Base-by-base conservation (phyloP, 2,329 filamentous ascomycete species). In the Aspergillus ustus region DNA sequence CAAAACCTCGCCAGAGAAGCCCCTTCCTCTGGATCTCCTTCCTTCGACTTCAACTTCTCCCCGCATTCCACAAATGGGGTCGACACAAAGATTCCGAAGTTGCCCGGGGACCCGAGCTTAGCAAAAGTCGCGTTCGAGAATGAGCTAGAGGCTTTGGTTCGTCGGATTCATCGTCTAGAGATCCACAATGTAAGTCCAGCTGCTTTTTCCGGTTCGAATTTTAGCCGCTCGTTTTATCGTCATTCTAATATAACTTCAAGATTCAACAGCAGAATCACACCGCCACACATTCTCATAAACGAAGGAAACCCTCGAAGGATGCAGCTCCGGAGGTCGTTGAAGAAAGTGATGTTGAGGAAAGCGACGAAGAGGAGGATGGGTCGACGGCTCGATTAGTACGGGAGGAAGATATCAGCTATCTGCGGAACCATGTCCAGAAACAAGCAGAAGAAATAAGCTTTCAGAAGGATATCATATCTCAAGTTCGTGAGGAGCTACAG, bases 391-490 rank as follows among this genome's bases (percentile, higher is more conserved):
- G 70, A 75, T 72, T 82, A 78, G 81, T 86, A 71, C 85, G 91
- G 69, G 90, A 93, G 73, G 90, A 94, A 79, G 91, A 94, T 75
- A 89, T 96, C 70, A 89, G 90, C 77, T 91, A 91, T 66, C 84
- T 97, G 68, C 90, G 91, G 71, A 93, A 97, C 71, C 92, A 97
- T 78, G 90, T 98, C 66, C 91, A 96, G 74, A 92, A 93, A 75
- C 93, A 98, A 81, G 93, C 93, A 60, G 93, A 96, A 77, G 88
- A 96, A 74, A 93, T 97, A 70, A 89, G 92, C 77, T 91, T 86
- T 70, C 93, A 97, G 77, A 91, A 91, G 70, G 88, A 93, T 69
- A 91, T 95, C 78, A 90, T 97, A 66, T 89, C 90, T 63, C 90
- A 89, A 72, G 91, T 97, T 66, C 93, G 92, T 71, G 89, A 91